Conservation (phyloP, 768 basidiomycete species). For the Lactarius sanguifluus region DNA sequence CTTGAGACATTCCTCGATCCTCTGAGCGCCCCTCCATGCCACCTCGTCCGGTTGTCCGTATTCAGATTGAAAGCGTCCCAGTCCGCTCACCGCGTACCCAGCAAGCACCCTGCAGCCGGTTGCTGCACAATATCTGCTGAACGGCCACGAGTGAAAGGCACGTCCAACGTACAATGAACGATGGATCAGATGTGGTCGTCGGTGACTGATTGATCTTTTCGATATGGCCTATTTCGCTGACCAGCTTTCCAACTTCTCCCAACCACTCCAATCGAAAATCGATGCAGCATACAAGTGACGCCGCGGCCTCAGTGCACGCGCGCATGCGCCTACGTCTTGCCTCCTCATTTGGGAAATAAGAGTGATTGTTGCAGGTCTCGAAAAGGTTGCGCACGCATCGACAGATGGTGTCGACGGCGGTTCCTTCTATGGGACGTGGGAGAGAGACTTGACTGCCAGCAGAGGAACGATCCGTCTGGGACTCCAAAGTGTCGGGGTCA, state of each 20-base stretch:
- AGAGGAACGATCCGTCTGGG: not conserved
- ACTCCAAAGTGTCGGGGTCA: not conserved
- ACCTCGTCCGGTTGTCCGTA: not conserved
- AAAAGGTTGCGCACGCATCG: not conserved
- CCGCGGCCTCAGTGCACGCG: constrained; percentile 1
- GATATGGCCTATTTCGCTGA: constrained; percentile 5
- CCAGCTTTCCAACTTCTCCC: not conserved
- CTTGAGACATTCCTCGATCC: constrained; percentile 1
- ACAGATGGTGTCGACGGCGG: not conserved
- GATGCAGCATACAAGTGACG: constrained; percentile 2
- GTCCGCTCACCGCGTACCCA: not conserved
- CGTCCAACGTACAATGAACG: constrained; percentile 8
- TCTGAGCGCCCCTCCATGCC: not conserved
- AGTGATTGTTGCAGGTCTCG: constrained; percentile 4
- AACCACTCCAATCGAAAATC: constrained; percentile 1
- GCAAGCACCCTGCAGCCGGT: not conserved
- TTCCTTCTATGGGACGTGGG: not conserved
- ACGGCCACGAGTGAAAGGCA: constrained; percentile 11
- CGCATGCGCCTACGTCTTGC: constrained; percentile 7
- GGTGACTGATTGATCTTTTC: not conserved
- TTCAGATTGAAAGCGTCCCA: not conserved
- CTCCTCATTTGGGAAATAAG: not conserved
- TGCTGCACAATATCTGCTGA: not conserved
- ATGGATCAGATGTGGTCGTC: not conserved
- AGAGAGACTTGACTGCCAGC: not conserved